Conservation (phyloP, 1,139 yeast species). For the Yamadazyma conglobata region DNA sequence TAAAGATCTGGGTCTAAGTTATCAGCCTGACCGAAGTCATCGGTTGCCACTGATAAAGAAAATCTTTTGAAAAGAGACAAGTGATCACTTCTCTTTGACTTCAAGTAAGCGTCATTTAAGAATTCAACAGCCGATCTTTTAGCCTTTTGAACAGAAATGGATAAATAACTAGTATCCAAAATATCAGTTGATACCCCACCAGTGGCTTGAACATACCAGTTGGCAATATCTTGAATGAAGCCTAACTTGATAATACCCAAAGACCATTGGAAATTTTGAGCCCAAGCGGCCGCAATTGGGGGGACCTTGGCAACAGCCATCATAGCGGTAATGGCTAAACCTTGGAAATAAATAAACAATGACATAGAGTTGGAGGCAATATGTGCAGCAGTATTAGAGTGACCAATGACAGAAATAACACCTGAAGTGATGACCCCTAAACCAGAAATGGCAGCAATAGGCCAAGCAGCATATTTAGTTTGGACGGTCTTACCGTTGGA, state of each 20-base stretch:
- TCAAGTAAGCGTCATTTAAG: constrained; percentile 16
- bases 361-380: constrained; percentile 95
- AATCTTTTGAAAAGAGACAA: constrained; percentile 28
- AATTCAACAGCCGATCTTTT: constrained; percentile 25
- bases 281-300: constrained; percentile 98
- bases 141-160: constrained; percentile 77
- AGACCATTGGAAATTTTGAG: constrained; percentile 96
- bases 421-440: constrained; percentile 86
- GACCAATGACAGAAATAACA: constrained; percentile 81
- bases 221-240: constrained; percentile 84
- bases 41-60: constrained; percentile 31
- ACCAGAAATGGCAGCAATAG: constrained; percentile 89
- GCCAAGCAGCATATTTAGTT: constrained; percentile 94
- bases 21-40: constrained; percentile 47
- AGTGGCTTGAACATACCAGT: constrained; percentile 96
- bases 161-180: constrained; percentile 49
- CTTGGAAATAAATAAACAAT: constrained; percentile 88
- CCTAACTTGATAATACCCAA: constrained; percentile 78
- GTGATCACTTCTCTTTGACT: constrained; percentile 19
- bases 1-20: constrained; percentile 51
- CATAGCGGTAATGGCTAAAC: constrained; percentile 90
- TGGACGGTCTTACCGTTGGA: constrained; percentile 92
- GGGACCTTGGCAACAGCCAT: constrained; percentile 93
- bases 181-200: constrained; percentile 85
- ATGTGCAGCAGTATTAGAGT: constrained; percentile 91